Evolutionary conservation across 2,329 filamentous ascomycete genomes (phyloP).

Genomic region (Colletotrichum salicis): DNA sequence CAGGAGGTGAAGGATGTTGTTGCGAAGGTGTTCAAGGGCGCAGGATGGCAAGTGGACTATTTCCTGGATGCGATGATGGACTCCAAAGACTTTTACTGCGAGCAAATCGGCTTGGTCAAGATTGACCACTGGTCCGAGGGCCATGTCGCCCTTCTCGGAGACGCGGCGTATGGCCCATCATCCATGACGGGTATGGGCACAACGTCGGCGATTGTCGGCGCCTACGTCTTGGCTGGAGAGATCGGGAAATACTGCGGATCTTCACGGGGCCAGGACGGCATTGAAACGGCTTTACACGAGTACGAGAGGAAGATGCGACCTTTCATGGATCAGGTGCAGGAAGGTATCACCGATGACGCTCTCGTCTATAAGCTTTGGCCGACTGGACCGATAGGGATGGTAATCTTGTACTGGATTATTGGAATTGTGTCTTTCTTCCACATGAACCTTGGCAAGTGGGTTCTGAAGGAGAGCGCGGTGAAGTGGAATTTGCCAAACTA

Average conservation of each 20-base stretch:
- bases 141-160: constrained; percentile 62
- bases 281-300: constrained; percentile 45
- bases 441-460: constrained; percentile 16
- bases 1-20: constrained; percentile 52
- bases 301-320: constrained; percentile 59
- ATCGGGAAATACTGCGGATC: constrained; percentile 44
- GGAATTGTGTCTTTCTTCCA: constrained; percentile 23
- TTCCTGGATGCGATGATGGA: constrained; percentile 54
- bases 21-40: constrained; percentile 51
- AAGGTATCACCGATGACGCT: constrained; percentile 22
- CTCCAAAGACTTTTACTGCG: constrained; percentile 58
- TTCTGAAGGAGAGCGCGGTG: constrained; percentile 3
- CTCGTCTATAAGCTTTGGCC: constrained; percentile 23
- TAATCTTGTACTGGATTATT: constrained; percentile 6
- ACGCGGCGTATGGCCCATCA: constrained; percentile 63
- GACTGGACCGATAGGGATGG: constrained; percentile 14
- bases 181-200: constrained; percentile 63
- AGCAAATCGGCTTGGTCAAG: constrained; percentile 56
- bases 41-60: constrained; percentile 56
- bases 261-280: constrained; percentile 34
- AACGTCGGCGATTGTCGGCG: constrained; percentile 57
- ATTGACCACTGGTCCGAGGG: constrained; percentile 55
- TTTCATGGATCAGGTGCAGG: constrained; percentile 55
- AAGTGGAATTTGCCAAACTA: constrained; percentile 12
- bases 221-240: constrained; percentile 68